Conservation (phyloP, 805 yeast species). For the Babjeviella inositovora region DNA sequence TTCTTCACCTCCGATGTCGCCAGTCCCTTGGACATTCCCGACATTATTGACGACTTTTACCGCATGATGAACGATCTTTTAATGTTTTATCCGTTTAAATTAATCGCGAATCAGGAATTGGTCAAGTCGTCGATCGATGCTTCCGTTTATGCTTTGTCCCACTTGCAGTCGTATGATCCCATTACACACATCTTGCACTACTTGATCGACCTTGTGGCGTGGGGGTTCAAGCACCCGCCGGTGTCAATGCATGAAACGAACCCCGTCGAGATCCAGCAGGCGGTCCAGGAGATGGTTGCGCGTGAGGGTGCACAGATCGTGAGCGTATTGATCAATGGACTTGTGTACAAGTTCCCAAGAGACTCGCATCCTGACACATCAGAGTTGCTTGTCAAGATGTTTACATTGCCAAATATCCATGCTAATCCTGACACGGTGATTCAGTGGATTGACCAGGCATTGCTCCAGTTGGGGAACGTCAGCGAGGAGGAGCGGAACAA, state of each 20-base stretch:
- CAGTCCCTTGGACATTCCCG: conserved; percentile 26
- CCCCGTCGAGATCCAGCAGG: conserved; percentile 34
- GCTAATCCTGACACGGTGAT: conserved; percentile 21
- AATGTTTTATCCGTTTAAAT: conserved; percentile 52
- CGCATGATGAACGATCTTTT: conserved; percentile 64
- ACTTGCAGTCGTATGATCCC: conserved; percentile 55
- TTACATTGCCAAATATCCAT: conserved; percentile 33
- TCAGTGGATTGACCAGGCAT: no score
- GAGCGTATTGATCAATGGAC: conserved; percentile 39
- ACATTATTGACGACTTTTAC: conserved; percentile 76
- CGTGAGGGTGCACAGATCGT: conserved; percentile 43
- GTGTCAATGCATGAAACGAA: conserved; percentile 43
- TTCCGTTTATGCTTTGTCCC: conserved; percentile 31
- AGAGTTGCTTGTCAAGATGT: conserved; percentile 51
- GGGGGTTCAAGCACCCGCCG: conserved; percentile 78
- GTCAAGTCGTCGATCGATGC: conserved; percentile 39
- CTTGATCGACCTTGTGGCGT: conserved; percentile 65
- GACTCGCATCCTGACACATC: conserved; percentile 63
- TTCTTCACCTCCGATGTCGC: conserved; percentile 16
- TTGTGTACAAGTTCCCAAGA: conserved; percentile 53
- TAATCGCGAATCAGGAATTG: conserved; percentile 27
- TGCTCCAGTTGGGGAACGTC: no score
- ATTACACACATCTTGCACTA: conserved; percentile 56
- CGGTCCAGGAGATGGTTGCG: conserved; percentile 27
- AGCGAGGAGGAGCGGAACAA: conserved; percentile 54